Evolutionary conservation across 148 eudicot genomes (phyloP).

Genomic region (Rhododendron ferrugineum): DNA sequence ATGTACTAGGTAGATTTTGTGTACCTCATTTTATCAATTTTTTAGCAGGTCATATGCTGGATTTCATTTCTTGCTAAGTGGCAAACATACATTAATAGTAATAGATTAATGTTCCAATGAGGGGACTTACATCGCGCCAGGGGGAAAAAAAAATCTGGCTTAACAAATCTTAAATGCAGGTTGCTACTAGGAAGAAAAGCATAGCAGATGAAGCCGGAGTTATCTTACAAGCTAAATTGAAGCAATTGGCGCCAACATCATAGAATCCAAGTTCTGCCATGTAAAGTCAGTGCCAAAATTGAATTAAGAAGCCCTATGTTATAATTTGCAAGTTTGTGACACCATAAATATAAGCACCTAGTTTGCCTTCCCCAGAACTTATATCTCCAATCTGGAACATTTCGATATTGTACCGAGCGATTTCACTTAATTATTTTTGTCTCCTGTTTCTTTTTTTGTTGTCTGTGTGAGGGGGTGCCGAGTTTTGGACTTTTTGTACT

Average conservation of each 20-base stretch:
- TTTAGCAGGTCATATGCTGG: too few species aligned
- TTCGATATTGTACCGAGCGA: background rate
- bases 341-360: background rate
- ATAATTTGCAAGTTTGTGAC: background rate
- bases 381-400: background rate
- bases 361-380: background rate
- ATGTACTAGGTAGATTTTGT: too few species aligned
- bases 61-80: too few species aligned
- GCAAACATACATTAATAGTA: too few species aligned
- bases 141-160: too few species aligned
- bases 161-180: constrained; percentile 36
- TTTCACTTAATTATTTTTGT: background rate
- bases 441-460: background rate
- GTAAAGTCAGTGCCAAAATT: background rate
- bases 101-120: too few species aligned
- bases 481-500: background rate
- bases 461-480: background rate
- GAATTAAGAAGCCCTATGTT: background rate
- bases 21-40: too few species aligned
- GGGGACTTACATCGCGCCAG: too few species aligned
- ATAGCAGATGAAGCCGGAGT: constrained; percentile 77
- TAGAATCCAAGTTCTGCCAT: constrained; percentile 6
- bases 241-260: constrained; percentile 57
- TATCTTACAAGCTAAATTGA: constrained; percentile 74
- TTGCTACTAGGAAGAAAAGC: constrained; percentile 71